phyloP scores from a whole-genome alignment of 2,329 filamentous ascomycete species.

The Aspergillus fumigatus region DNA sequence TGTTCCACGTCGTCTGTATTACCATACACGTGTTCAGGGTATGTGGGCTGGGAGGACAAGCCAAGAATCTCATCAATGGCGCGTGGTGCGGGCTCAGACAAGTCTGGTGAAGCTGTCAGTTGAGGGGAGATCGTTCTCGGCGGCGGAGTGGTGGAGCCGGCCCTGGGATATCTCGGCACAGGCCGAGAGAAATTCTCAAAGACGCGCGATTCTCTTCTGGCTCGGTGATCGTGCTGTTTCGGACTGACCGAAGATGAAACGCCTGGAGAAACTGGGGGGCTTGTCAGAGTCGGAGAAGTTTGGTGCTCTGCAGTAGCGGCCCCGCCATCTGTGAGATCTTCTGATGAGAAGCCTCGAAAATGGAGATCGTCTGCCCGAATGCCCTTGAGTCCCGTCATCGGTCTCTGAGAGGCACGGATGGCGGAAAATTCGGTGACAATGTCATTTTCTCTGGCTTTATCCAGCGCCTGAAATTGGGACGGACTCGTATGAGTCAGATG shows the following conservation, averaged over 20 bases:
- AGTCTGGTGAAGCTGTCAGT: constrained; percentile 24
- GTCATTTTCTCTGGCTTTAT: constrained; percentile 48
- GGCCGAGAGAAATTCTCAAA: constrained; percentile 56
- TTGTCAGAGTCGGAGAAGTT: constrained; percentile 18
- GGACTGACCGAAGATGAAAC: constrained; percentile 23
- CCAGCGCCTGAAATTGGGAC: constrained; percentile 50
- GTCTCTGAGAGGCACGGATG: constrained; percentile 49
- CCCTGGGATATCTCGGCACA: constrained; percentile 38
- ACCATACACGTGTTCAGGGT: constrained; percentile 29
- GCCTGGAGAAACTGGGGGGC: constrained; percentile 29
- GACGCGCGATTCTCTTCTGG: constrained; percentile 32
- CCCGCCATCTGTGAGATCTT: constrained; percentile 22
- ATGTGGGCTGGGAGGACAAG: constrained; percentile 24
- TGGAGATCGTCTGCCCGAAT: constrained; percentile 49
- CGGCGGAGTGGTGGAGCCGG: constrained; percentile 38
- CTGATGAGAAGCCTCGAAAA: constrained; percentile 31
- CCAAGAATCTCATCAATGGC: constrained; percentile 41
- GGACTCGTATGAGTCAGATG: constrained; percentile 58
- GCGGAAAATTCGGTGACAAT: constrained; percentile 52
- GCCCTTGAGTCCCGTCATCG: constrained; percentile 47
- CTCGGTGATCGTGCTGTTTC: constrained; percentile 16
- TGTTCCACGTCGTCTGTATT: constrained; percentile 11
- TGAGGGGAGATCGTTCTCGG: constrained; percentile 35
- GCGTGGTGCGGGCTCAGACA: constrained; percentile 32
- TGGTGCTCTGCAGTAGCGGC: constrained; percentile 20